A percentile compares a stretch with the other conserved stretches of the same genome.
These are phyloP conservation scores for Backusella westeae DNA, from an alignment of 192 early-diverging fungal genomes.

Conservation along the genomic window DNA sequence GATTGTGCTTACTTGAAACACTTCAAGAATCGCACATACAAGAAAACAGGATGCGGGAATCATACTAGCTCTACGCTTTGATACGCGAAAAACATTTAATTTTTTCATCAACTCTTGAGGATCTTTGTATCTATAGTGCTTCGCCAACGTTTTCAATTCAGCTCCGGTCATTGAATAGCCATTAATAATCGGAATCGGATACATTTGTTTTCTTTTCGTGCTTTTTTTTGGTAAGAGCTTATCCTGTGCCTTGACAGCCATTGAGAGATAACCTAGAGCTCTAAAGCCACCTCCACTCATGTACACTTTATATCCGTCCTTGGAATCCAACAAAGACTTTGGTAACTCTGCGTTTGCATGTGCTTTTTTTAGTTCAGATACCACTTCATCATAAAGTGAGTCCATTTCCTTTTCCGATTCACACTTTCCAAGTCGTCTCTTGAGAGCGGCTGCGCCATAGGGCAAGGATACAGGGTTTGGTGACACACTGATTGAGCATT, in stretches of 20 bases:
- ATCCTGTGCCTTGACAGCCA: conserved; percentile 39
- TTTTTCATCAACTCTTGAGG: conserved; percentile 25
- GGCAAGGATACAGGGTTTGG: conserved; percentile 40
- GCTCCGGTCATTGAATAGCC: conserved; percentile 44
- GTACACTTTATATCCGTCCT: conserved; percentile 42
- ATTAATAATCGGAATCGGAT: conserved; percentile 56
- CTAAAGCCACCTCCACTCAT: conserved; percentile 54
- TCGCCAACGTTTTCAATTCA: conserved; percentile 34
- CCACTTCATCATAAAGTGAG: conserved; percentile 28
- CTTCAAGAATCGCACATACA: conserved; percentile 43
- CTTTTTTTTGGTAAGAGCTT: conserved; percentile 16
- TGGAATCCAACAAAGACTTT: conserved; percentile 17
- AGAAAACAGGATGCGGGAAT: conserved; percentile 51
- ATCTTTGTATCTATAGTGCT: conserved; percentile 32
- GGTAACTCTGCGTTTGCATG: conserved; percentile 22
- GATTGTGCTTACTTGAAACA: conserved; percentile 36
- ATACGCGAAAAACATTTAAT: conserved; percentile 46
- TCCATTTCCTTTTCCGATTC: conserved; percentile 15
- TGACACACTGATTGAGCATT: conserved; percentile 22
- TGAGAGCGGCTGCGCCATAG: conserved; percentile 51
- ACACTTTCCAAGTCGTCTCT: conserved; percentile 36
- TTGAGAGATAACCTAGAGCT: conserved; percentile 51
- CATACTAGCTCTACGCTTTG: conserved; percentile 47
- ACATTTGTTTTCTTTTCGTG: conserved; percentile 19
- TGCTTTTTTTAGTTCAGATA: conserved; percentile 34